Base-by-base conservation (phyloP, 1,284 basidiomycete genomes). In the Naganishia sp. region DNA sequence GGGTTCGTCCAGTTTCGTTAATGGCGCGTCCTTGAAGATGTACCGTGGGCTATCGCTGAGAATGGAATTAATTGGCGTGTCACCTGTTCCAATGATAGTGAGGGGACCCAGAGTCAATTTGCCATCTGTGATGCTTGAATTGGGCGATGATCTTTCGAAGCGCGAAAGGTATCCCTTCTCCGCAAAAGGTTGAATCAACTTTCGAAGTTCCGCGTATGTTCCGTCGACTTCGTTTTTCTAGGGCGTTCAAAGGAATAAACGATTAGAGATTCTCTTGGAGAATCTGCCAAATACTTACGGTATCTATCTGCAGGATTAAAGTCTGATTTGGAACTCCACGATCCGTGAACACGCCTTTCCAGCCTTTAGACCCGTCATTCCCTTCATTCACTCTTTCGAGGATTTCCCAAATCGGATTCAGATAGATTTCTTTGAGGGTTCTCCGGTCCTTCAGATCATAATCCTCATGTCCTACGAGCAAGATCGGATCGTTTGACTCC, bases 1-100 rank as follows among this genome's bases (percentile, higher is more conserved):
- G 1, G 71, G 69, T 9, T 65, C 28, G 10, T 62, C 35, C 10
- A 77, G 63, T 0, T 61, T 56, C 3, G 66, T 41, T 3, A 78
- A 53, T 2, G 77, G 76, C 1, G 74, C 74, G 51, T 78, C 77
- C 70, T 72, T 73, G 69, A 77, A 78, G 35, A 78, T 63, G 65
- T 72, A 69, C 15, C 76, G 72, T 10, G 72, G 67, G 2, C 52
- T 41, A 23, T 70, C 67, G 25, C 69, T 53, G 39, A 71, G 62
- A 35, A 77, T 74, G 46, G 62, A 52, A 2, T 68, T 39, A 32
- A 77, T 43, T 0, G 74, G 72, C 6, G 75, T 76, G 25, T 72
- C 69, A 25, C 77, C 77, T 0, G 75, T 76, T 7, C 75, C 76
- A 47, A 76, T 68, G 35, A 76, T 70, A 18, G 71, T 73, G n/a